phyloP scores from a whole-genome alignment of 2,329 filamentous ascomycete species.

The Parascedosporium putredinis region DNA sequence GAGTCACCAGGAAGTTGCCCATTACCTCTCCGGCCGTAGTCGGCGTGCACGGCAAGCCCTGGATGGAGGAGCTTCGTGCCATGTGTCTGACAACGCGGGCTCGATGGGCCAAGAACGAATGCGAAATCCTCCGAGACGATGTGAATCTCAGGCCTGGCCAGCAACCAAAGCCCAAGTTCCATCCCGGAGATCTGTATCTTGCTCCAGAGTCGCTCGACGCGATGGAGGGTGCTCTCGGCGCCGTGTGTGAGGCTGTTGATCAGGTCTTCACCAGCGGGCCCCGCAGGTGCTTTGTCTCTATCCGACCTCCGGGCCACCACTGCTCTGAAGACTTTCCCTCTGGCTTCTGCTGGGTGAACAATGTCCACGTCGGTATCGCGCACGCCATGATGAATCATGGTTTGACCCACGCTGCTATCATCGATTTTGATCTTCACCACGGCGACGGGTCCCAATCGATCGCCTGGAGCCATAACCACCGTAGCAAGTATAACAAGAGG shows the following conservation, averaged over 20 bases:
- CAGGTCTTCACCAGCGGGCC: conserved; percentile 60
- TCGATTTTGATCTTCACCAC: conserved; percentile 87
- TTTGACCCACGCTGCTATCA: conserved; percentile 84
- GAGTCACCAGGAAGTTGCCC: conserved; percentile 61
- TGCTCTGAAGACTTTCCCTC: conserved; percentile 84
- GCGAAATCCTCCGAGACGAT: conserved; percentile 45
- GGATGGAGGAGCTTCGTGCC: conserved; percentile 83
- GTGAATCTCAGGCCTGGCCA: conserved; percentile 29
- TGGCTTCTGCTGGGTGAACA: conserved; percentile 98
- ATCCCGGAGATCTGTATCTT: conserved; percentile 85
- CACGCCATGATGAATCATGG: conserved; percentile 77
- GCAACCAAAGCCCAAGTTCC: conserved; percentile 42
- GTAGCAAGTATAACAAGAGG: conserved; percentile 23
- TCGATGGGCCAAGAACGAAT: conserved; percentile 62
- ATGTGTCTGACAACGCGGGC: conserved; percentile 77
- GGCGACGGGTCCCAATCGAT: conserved; percentile 95
- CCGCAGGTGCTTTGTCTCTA: conserved; percentile 77
- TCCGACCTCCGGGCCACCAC: conserved; percentile 90
- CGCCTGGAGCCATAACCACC: conserved; percentile 79
- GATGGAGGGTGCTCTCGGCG: conserved; percentile 83
- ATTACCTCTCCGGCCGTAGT: conserved; percentile 70
- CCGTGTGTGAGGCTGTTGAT: conserved; percentile 88
- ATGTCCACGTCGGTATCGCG: conserved; percentile 93
- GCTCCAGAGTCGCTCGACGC: conserved; percentile 77
- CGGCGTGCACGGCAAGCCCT: conserved; percentile 80